Conservation (phyloP, 495 filamentous ascomycete species). For the Penicillium silybi region DNA sequence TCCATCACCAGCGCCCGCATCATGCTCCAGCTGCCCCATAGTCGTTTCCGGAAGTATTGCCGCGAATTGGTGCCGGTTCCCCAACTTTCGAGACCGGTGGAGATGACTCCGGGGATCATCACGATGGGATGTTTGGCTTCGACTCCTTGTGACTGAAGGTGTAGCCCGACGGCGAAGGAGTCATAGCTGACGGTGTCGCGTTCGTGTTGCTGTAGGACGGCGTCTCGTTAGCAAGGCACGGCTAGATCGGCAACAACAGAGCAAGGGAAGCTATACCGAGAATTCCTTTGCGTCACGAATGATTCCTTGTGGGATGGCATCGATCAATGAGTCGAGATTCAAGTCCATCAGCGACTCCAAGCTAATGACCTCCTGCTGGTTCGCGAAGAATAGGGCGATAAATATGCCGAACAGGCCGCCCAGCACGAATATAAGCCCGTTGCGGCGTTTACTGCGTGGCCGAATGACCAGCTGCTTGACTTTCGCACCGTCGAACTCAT, state of each 20-base stretch:
- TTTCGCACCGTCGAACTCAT: slow-evolving; percentile 21
- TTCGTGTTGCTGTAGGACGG: slow-evolving; percentile 61
- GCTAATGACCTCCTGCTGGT: slow-evolving; percentile 78
- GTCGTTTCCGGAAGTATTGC: slow-evolving; percentile 85
- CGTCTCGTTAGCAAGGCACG: neutral
- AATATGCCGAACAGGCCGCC: slow-evolving; percentile 82
- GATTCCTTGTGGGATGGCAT: slow-evolving; percentile 78
- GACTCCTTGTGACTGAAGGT: slow-evolving; percentile 78
- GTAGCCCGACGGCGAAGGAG: slow-evolving; percentile 83
- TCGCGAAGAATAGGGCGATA: slow-evolving; percentile 78
- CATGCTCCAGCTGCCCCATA: slow-evolving; percentile 99
- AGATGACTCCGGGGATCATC: slow-evolving; percentile 97
- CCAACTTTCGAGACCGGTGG: slow-evolving; percentile 95
- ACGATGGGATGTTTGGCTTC: slow-evolving; percentile 83
- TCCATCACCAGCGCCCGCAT: slow-evolving; percentile 91
- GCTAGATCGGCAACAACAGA: neutral
- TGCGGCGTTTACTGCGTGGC: slow-evolving; percentile 61
- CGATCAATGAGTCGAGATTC: slow-evolving; percentile 76
- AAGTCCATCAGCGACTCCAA: slow-evolving; percentile 75
- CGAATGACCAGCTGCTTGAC: slow-evolving; percentile 45
- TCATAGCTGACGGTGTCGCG: slow-evolving; percentile 86
- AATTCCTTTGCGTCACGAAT: slow-evolving; percentile 79
- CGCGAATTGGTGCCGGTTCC: slow-evolving; percentile 75
- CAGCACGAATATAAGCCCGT: slow-evolving; percentile 73
- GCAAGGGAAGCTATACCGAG: slow-evolving; percentile 49